Conservation (phyloP, 2,329 filamentous ascomycete genomes). For the Aspergillus sp. region DNA sequence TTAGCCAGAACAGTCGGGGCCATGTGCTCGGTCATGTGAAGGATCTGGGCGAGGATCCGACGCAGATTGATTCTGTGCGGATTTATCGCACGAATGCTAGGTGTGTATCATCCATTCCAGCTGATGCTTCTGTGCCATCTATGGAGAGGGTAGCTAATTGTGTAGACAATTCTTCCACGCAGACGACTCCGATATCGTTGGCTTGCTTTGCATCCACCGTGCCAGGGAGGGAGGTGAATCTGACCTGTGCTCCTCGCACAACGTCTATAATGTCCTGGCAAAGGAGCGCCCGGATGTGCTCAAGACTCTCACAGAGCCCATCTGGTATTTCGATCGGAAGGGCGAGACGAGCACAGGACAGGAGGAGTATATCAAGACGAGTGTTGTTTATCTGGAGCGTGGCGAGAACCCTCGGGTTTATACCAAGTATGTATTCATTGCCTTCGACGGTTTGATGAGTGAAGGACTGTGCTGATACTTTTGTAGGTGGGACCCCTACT, state of each 20-base stretch:
- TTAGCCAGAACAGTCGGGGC: constrained; percentile 80
- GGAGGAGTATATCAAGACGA: constrained; percentile 70
- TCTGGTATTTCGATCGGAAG: constrained; percentile 93
- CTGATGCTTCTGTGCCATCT: no score
- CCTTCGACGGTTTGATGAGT: background rate
- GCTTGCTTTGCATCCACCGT: constrained; percentile 76
- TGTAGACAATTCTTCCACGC: constrained; percentile 77
- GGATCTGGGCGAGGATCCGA: constrained; percentile 78
- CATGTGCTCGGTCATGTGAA: constrained; percentile 89
- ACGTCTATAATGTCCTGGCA: constrained; percentile 80
- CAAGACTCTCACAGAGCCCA: constrained; percentile 70
- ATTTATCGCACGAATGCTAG: constrained; percentile 86
- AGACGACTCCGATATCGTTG: constrained; percentile 80
- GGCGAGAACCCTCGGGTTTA: constrained; percentile 68
- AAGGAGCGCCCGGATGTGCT: constrained; percentile 75
- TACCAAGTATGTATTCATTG: constrained; percentile 58
- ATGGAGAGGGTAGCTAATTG: background rate
- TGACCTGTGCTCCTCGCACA: constrained; percentile 75
- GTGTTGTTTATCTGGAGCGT: constrained; percentile 76
- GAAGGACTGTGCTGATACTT: background rate
- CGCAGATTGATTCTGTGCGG: constrained; percentile 80
- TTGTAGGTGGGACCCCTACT: constrained; percentile 77
- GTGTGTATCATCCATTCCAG: no score
- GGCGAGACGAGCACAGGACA: constrained; percentile 75
- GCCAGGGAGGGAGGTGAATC: constrained; percentile 81